Percentiles rank a stretch among this genome's conserved stretches.
phyloP scores from a whole-genome alignment of 768 basidiomycete genomes.

The Leccinum boreale region DNA sequence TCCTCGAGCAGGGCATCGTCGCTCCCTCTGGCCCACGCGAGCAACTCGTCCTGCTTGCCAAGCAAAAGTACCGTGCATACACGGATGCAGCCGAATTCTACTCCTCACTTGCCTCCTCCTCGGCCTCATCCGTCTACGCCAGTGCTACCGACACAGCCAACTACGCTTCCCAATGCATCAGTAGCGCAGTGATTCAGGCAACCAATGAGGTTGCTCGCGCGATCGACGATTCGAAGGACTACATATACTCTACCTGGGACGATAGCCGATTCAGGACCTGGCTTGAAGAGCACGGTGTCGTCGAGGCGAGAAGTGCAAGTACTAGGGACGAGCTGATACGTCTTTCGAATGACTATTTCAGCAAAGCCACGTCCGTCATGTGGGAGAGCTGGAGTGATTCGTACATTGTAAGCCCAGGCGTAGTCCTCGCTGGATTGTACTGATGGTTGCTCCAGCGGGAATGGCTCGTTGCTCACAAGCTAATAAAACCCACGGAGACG shows the following conservation, averaged over 20 bases:
- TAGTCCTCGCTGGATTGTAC: background rate
- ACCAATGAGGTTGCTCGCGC: conserved; percentile 46
- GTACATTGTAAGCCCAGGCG: conserved; percentile 56
- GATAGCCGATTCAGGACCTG: conserved; percentile 70
- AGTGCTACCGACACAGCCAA: conserved; percentile 35
- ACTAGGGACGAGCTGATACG: conserved; percentile 65
- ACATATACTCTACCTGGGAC: conserved; percentile 87
- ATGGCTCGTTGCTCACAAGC: conserved; percentile 79
- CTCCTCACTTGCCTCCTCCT: conserved; percentile 44
- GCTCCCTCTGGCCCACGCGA: conserved; percentile 77
- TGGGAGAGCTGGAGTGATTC: conserved; percentile 89
- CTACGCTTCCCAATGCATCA: conserved; percentile 39
- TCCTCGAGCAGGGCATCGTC: conserved; percentile 85
- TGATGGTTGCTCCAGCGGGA: conserved; percentile 46
- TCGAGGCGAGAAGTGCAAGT: conserved; percentile 53
- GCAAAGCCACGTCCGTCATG: conserved; percentile 54
- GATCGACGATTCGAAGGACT: conserved; percentile 78
- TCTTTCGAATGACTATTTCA: conserved; percentile 69
- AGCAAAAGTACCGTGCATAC: conserved; percentile 63
- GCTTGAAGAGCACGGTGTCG: conserved; percentile 70
- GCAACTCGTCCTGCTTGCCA: conserved; percentile 74
- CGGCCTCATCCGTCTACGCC: conserved; percentile 51
- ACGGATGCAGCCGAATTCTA: conserved; percentile 57
- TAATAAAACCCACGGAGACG: conserved; percentile 63
- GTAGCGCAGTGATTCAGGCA: conserved; percentile 48